Conservation (phyloP, 345 rosid genomes). For the Capsella bursapastoris region DNA sequence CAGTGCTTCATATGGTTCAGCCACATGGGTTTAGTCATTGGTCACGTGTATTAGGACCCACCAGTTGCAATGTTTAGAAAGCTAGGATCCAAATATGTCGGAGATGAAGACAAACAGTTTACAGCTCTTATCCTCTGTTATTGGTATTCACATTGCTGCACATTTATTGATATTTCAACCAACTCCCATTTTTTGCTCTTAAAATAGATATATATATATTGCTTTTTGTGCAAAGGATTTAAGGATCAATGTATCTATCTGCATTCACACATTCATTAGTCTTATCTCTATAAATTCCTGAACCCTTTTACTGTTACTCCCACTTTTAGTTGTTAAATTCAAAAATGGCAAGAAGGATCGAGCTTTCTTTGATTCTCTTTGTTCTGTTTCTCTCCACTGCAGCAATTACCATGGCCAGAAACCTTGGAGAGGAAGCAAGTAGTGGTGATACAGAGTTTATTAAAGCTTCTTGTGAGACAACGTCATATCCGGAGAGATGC, state of each 20-base stretch:
- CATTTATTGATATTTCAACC: conserved; percentile 41
- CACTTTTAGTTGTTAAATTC: background rate
- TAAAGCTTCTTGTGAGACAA: conserved; percentile 61
- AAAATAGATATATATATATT: background rate
- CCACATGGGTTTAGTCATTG: conserved; percentile 42
- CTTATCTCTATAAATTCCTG: conserved; percentile 34
- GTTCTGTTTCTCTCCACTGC: conserved; percentile 35
- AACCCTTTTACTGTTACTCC: conserved; percentile 27
- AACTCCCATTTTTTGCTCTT: conserved; percentile 28
- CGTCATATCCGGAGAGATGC: conserved; percentile 69
- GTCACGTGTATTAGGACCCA: conserved; percentile 45
- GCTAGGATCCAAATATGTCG: conserved; percentile 36
- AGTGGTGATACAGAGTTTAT: conserved; percentile 50
- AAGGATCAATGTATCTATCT: conserved; percentile 35
- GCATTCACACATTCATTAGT: conserved; percentile 25
- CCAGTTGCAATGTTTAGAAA: conserved; percentile 35
- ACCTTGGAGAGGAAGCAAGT: conserved; percentile 39
- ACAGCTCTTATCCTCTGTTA: conserved; percentile 42
- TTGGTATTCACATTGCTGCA: conserved; percentile 30
- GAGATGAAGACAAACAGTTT: conserved; percentile 36
- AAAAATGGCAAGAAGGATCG: conserved; percentile 36
- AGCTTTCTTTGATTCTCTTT: conserved; percentile 34
- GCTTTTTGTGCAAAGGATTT: conserved; percentile 5
- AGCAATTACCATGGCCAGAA: conserved; percentile 43
- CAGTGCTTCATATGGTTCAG: conserved; percentile 35